Base-by-base conservation (phyloP, 352 stramenopile genomes). In the Thraustochytrium striatum region DNA sequence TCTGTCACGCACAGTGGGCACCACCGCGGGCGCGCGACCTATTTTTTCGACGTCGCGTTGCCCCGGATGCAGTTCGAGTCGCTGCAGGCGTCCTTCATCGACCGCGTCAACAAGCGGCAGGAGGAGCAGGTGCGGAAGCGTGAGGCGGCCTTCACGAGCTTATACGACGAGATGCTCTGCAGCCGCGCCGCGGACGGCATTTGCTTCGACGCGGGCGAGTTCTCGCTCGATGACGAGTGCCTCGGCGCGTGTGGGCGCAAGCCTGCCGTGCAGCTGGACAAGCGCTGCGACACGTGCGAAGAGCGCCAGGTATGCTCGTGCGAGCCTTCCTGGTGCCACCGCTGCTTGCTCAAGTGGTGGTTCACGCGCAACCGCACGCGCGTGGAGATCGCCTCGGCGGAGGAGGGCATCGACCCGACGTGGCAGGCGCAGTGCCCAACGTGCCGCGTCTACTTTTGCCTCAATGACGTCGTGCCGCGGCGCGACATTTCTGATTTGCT, bases 391-490 rank as follows among this genome's bases (percentile, higher is more conserved):
- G 44, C 36, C 5, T 13, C 25, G 11, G 19, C 13, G 16, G 65
- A 72, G 21, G 65, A 75, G n/a, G 52, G 39, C 0, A 50, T 75
- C n/a, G 65, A 75, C 25, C 41, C 41, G 28, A 36, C 2, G 13
- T 75, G 65, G 65, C 65, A 75, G 32, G 65, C 30, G 7, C 65
- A 61, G n/a, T 75, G 65, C 11, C 65, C 65, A 5, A 75, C 65
- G 33, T 75, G 65, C 36, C 44, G 65, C 35, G 65, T 75, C 35
- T 75, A 75, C 50, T 75, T 75, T 70, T 75, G 65, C 36, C 50
- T 75, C 5, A 38, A 75, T 43, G 65, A 75, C 25, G 30, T 75
- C 7, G 52, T 75, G 16, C 65, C 65, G 0, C 28, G 65, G 11
- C 8, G 13, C 19, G 65, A 75, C 36, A 58, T 75, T 7, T 13